Evolutionary conservation across 2,329 filamentous ascomycete species (phyloP), one percentile per base, ranked within the genome.

Genomic region (Purpureocillium lavendulum): DNA sequence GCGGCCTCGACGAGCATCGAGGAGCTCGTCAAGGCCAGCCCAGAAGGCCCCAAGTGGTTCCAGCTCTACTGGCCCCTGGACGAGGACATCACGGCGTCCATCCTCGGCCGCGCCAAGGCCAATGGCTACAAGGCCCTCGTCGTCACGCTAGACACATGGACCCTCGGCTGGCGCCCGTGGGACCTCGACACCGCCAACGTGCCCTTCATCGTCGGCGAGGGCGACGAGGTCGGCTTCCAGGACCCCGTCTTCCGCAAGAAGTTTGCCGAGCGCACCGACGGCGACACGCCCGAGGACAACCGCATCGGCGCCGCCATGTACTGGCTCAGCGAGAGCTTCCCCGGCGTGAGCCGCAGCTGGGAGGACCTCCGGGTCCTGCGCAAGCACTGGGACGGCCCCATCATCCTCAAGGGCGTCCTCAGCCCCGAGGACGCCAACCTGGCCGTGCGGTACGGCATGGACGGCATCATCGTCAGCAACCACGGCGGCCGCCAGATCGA

Each of bases 21-120:
- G 54, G 74, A 86, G 36, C 72, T 85, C 0, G 80, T 77, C 0
- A 52, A 64, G 7, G 77, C 76, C 0, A 77, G 71, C 37, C 72
- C 71, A 0, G 60, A 71, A 5, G 75, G 75, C 0, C 65, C 71
- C 26, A 65, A 80, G 10, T 88, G 81, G 80, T 88, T 73, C 55
- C 84, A 88, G 54, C 70, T 88, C 0, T 88, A 88, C 61, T 87
- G 82, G 80, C 82, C 83, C 0, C 61, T 69, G 15, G 72, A 76
- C 40, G 71, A 87, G 38, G 73, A 80, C 3, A 65, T 87, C 40
- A 87, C 82, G 0, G 62, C 70, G 0, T 82, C 75, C 2, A 61
- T 87, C 13, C 66, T 87, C 4, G 53, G 59, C 2, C 70, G 82
- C 0, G 84, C 82, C 1, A 77, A 76, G 51, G 65, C 60, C 0